phyloP scores from a whole-genome alignment of 176 grass and related monocot genomes.

The Rhynchospora pubera region DNA sequence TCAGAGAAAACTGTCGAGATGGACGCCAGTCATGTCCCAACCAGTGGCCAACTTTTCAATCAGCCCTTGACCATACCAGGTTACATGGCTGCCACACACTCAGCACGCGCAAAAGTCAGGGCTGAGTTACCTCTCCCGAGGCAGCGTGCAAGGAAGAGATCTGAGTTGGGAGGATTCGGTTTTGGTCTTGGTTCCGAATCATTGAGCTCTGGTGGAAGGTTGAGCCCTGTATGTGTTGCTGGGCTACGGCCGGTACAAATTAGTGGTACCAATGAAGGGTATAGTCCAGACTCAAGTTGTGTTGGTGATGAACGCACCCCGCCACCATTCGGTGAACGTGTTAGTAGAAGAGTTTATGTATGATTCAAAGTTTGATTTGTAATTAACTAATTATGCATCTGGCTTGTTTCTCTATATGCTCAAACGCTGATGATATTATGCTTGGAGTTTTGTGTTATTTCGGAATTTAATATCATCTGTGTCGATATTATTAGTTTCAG shows the following conservation, averaged over 20 bases:
- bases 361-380: conserved; percentile 11
- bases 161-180: background rate
- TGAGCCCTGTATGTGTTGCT: conserved; percentile 16
- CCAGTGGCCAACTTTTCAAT: conserved; percentile 6
- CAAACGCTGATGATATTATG: conserved; percentile 2
- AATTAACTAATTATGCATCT: conserved; percentile 5
- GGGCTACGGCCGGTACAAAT: background rate
- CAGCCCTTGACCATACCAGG: conserved; percentile 31
- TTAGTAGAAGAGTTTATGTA: conserved; percentile 26
- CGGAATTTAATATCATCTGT: background rate
- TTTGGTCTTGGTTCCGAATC: conserved; percentile 20
- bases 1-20: conserved; percentile 80
- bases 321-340: background rate
- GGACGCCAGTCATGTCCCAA: conserved; percentile 30
- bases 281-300: conserved; percentile 45
- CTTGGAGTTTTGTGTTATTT: background rate
- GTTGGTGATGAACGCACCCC: conserved; percentile 28
- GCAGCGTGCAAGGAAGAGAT: conserved; percentile 13
- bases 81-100: conserved; percentile 85
- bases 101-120: conserved; percentile 58
- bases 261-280: conserved; percentile 12
- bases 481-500: background rate
- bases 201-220: conserved; percentile 48
- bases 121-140: background rate
- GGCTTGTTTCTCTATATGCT: background rate